Evolutionary conservation across 371 early-diverging fungal species (phyloP), one percentile per base, ranked within the genome.

Genomic region (Actinomortierella ambigua): DNA sequence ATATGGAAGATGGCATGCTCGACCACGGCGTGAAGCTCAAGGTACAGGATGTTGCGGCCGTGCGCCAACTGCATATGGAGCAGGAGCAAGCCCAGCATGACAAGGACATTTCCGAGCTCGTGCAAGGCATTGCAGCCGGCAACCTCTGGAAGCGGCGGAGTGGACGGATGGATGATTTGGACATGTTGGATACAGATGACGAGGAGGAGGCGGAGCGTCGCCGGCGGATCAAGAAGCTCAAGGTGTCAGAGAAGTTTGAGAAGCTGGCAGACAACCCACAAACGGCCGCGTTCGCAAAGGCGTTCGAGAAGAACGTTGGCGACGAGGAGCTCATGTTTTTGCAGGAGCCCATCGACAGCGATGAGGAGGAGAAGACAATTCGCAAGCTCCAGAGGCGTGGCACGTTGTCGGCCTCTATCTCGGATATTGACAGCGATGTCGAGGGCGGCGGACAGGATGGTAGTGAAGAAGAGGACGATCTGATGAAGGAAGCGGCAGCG

Each of bases 121-220:
- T 70, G 2, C 67, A 71, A 20, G 73, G 73, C 20, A 71, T 71
- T 24, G 73, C 73, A 5, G 66, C 73, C 3, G 73, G 73, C 22
- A 61, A 61, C 23, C 55, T 71, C 34, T 71, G 73, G 73, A 71
- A 71, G 66, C 62, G 73, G 2, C 62, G 66, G 43, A 62, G 62
- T 9, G 73, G 73, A 13, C 73, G 66, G 42, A 23, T 42, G 27
- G 73, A 66, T 20, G 73, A 66, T 18, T 52, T 71, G 24, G 73
- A 71, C 29, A 28, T 71, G 2, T 71, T 66, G 49, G 73, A 71
- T 18, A 66, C 62, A 20, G 73, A 65, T 0, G 73, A 71, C 26
- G 73, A 65, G 0, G 73, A 71, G 26, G 63, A 66, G 52, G 56
- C 59, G n/a, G 73, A 66, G 5, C 66, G 67, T 3, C 66, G 65